These are phyloP conservation scores for Saccharomycopsis sp. DNA, from an alignment of 805 yeast genomes.

Conservation along the genomic window DNA sequence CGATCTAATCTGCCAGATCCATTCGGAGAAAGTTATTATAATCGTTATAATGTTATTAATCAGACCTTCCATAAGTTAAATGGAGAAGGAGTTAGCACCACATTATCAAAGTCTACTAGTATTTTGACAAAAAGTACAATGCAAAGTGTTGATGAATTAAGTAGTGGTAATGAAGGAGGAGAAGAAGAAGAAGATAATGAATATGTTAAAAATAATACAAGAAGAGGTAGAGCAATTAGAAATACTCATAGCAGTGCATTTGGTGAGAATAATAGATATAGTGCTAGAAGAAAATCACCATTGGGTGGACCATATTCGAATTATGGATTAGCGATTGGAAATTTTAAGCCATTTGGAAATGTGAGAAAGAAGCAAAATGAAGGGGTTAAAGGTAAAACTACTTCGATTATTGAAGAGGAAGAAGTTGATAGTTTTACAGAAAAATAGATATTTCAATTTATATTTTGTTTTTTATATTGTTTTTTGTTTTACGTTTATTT, in stretches of 20 bases:
- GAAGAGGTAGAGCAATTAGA: background rate
- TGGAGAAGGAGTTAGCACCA: background rate
- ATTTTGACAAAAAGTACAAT: background rate
- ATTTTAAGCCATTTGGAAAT: background rate
- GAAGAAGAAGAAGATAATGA: background rate
- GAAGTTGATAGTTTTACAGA: constrained; percentile 2
- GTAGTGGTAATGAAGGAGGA: background rate
- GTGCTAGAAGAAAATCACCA: constrained; percentile 14
- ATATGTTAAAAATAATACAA: background rate
- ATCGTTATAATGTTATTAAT: constrained; percentile 3
- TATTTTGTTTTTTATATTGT: too few species aligned
- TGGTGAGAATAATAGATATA: constrained; percentile 1
- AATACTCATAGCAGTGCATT: background rate
- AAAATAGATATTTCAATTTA: too few species aligned
- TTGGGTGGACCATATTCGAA: constrained; percentile 15
- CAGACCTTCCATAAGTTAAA: constrained; percentile 3
- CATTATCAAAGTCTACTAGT: background rate
- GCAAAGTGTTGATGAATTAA: too few species aligned
- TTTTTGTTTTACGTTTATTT: too few species aligned
- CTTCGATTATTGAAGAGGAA: constrained; percentile 1
- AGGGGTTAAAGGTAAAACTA: background rate
- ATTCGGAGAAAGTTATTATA: constrained; percentile 1
- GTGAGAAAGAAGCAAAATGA: background rate
- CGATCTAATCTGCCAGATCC: constrained; percentile 15
- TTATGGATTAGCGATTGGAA: background rate